Percentiles rank a stretch among this genome's conserved stretches.
phyloP scores from a whole-genome alignment of 139 green algal genomes.

The Cymbomonas tetramitiformis region DNA sequence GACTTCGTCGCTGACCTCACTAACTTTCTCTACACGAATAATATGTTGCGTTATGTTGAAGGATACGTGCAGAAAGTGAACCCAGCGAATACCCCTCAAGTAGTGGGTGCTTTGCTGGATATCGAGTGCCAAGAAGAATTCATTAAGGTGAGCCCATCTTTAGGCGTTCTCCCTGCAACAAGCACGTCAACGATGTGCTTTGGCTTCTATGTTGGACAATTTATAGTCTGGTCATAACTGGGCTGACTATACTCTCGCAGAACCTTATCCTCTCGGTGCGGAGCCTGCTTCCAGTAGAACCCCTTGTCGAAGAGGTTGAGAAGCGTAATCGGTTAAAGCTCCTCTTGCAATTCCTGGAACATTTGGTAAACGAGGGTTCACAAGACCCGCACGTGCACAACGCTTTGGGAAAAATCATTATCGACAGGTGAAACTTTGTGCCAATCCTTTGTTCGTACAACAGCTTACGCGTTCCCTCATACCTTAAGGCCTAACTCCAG shows the following conservation, averaged over 20 bases:
- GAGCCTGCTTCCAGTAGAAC: slow-evolving; percentile 69
- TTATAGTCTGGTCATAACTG: too few species aligned
- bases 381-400: slow-evolving; percentile 91
- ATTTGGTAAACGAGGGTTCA: slow-evolving; percentile 86
- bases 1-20: slow-evolving; percentile 90
- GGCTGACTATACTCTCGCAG: too few species aligned
- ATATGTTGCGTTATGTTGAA: slow-evolving; percentile 92
- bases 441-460: too few species aligned
- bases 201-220: too few species aligned
- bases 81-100: slow-evolving; percentile 38
- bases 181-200: too few species aligned
- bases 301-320: slow-evolving; percentile 54
- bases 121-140: slow-evolving; percentile 85
- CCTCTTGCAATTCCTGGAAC: slow-evolving; percentile 90
- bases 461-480: too few species aligned
- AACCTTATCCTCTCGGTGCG: slow-evolving; percentile 96
- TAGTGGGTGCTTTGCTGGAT: slow-evolving; percentile 92
- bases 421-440: too few species aligned
- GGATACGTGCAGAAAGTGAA: slow-evolving; percentile 97
- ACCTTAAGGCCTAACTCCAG: too few species aligned
- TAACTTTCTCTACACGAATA: slow-evolving; percentile 77
- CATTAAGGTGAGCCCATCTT: too few species aligned
- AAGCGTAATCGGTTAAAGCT: slow-evolving; percentile 83
- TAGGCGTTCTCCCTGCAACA: too few species aligned
- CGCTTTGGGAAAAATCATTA: slow-evolving; percentile 96